Evolutionary conservation across 345 rosid species (phyloP), one percentile per base, ranked within the genome.

Genomic region (Nephelium lappaceum): DNA sequence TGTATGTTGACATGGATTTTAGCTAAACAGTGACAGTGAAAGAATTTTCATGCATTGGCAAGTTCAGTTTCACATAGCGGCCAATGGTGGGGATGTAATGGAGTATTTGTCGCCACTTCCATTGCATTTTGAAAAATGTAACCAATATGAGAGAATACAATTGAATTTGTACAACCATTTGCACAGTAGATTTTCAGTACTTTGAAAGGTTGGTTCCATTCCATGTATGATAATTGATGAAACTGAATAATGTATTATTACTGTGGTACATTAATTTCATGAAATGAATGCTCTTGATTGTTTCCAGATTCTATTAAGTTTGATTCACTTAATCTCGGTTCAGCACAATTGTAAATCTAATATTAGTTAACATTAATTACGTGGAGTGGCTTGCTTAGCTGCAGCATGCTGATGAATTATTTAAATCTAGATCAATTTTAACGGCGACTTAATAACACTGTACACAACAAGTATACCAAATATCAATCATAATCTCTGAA

Each of bases 1-100:
- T n/a, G n/a, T n/a, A n/a, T n/a, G n/a, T n/a, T n/a, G n/a, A n/a
- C n/a, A n/a, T n/a, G n/a, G n/a, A n/a, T n/a, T n/a, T n/a, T n/a
- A n/a, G n/a, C n/a, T n/a, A n/a, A n/a, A n/a, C n/a, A n/a, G n/a
- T n/a, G n/a, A n/a, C n/a, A n/a, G n/a, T n/a, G n/a, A n/a, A n/a
- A n/a, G n/a, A n/a, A n/a, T n/a, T 63, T 24, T 67, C 27, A 24
- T 64, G 21, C 78, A 36, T 65, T 21, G 73, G 24, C 53, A 18
- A 72, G 24, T 14, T 25, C 69, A 11, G 41, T 31, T 36, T n/a
- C 49, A 12, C 19, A 38, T 45, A 36, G 12, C n/a, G 38, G 10
- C 51, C 21, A 51, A 27, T n/a, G 63, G 27, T 6, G 31, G 47
- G 36, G 43, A 36, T 64, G 31, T n/a, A 45, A 27, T 27, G 14